phyloP scores from a whole-genome alignment of 768 basidiomycete genomes.

The Mycena capillaripes region DNA sequence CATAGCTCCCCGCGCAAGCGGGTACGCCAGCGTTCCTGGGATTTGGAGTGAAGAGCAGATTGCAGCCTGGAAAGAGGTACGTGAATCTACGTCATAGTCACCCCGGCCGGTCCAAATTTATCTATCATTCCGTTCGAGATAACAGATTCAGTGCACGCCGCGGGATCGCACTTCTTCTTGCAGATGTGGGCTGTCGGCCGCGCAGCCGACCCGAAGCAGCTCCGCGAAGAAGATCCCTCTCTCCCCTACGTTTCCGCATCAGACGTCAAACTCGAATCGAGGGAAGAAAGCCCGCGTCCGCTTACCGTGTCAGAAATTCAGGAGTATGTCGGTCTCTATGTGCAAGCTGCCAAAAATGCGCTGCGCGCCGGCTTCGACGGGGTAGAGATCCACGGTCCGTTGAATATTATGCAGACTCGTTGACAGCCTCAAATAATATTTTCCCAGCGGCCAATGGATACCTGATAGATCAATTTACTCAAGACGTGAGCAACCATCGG shows the following conservation, averaged over 20 bases:
- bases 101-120: too few relatives aligned
- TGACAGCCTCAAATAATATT: background rate
- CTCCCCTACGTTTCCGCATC: constrained; percentile 46
- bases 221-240: constrained; percentile 44
- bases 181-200: constrained; percentile 65
- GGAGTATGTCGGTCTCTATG: constrained; percentile 47
- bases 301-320: constrained; percentile 48
- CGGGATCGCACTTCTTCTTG: constrained; percentile 58
- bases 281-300: constrained; percentile 32
- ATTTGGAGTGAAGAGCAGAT: constrained; percentile 49
- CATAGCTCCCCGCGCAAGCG: constrained; percentile 45
- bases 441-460: constrained; percentile 38
- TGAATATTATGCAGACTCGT: too few relatives aligned
- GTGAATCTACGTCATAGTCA: background rate
- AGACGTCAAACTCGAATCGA: constrained; percentile 27
- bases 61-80: constrained; percentile 57
- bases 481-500: constrained; percentile 56
- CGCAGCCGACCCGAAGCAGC: constrained; percentile 38
- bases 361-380: constrained; percentile 55
- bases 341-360: constrained; percentile 50
- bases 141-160: constrained; percentile 62
- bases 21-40: constrained; percentile 51
- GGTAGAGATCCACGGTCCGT: constrained; percentile 43
- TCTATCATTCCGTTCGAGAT: constrained; percentile 43
- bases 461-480: constrained; percentile 60